A percentile compares a stretch with the other conserved stretches of the same genome.
Evolutionary conservation across 768 basidiomycete species (phyloP).

Genomic region (Clavaria fumosa): DNA sequence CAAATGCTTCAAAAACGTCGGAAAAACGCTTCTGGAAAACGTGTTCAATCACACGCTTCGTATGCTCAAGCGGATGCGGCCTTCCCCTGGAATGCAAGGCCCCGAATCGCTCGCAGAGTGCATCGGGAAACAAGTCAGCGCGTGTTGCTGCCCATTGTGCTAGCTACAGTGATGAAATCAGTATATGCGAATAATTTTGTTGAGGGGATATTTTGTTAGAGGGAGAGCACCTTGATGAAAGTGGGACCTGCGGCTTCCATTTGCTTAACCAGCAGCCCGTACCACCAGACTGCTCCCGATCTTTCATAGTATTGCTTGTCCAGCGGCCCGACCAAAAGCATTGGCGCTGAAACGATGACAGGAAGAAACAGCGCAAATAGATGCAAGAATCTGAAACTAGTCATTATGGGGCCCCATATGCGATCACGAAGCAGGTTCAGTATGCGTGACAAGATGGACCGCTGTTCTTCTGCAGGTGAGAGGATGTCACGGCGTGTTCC

Average conservation of each 20-base stretch:
- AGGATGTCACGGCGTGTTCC: conserved; percentile 28
- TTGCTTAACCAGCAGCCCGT: conserved; percentile 66
- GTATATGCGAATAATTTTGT: too few species aligned
- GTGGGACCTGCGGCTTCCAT: conserved; percentile 96
- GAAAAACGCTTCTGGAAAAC: conserved; percentile 76
- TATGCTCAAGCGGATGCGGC: conserved; percentile 68
- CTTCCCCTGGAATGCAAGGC: conserved; percentile 78
- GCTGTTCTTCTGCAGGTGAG: conserved; percentile 54
- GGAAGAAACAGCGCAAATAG: conserved; percentile 77
- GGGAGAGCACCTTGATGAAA: conserved; percentile 68
- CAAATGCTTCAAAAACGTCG: conserved; percentile 85
- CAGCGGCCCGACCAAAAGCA: conserved; percentile 57
- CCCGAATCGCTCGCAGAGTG: conserved; percentile 73
- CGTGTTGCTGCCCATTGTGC: conserved; percentile 98
- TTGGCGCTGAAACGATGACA: conserved; percentile 69
- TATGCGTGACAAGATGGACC: conserved; percentile 30
- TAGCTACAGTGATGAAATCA: conserved; percentile 52
- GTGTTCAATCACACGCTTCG: conserved; percentile 62
- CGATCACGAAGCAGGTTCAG: conserved; percentile 32
- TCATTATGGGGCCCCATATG: conserved; percentile 78
- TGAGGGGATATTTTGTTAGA: conserved; percentile 4
- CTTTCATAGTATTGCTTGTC: conserved; percentile 45
- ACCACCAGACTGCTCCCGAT: conserved; percentile 98
- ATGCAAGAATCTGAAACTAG: conserved; percentile 67
- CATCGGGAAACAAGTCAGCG: conserved; percentile 79